Evolutionary conservation across 805 yeast species (phyloP).

Genomic region (Zygoascus tannicola): DNA sequence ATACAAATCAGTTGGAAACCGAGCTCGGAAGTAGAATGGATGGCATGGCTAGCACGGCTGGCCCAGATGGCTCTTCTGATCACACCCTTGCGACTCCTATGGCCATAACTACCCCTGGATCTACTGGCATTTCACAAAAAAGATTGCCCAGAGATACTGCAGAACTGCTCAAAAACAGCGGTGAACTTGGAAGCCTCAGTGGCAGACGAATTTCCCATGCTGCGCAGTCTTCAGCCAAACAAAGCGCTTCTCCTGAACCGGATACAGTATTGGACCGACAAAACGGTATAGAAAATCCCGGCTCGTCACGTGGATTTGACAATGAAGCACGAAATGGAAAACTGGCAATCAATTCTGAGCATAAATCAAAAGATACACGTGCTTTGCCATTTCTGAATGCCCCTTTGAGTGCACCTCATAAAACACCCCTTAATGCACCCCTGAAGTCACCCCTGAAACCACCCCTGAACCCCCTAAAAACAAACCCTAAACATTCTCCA

Average conservation of each 20-base stretch:
- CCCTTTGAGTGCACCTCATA: not conserved
- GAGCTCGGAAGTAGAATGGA: too few species aligned
- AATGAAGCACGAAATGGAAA: not conserved
- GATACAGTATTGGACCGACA: not conserved
- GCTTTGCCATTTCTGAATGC: not conserved
- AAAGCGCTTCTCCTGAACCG: not conserved
- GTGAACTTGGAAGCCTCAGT: not conserved
- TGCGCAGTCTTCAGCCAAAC: not conserved
- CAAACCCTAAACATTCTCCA: not conserved
- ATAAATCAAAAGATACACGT: not conserved
- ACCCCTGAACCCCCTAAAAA: not conserved
- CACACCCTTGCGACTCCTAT: too few species aligned
- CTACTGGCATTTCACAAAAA: not conserved
- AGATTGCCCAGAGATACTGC: not conserved
- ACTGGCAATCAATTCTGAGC: not conserved
- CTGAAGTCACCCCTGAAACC: too few species aligned
- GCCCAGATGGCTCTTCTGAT: too few species aligned
- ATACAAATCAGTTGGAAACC: too few species aligned
- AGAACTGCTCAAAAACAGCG: not conserved
- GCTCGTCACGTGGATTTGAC: too few species aligned
- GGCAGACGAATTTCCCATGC: not conserved
- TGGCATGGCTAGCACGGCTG: too few species aligned
- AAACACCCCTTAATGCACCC: not conserved
- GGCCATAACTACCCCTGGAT: not conserved
- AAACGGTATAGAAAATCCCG: not conserved